Base-by-base conservation (phyloP, 208 protist species). In the Lotmaria passim region DNA sequence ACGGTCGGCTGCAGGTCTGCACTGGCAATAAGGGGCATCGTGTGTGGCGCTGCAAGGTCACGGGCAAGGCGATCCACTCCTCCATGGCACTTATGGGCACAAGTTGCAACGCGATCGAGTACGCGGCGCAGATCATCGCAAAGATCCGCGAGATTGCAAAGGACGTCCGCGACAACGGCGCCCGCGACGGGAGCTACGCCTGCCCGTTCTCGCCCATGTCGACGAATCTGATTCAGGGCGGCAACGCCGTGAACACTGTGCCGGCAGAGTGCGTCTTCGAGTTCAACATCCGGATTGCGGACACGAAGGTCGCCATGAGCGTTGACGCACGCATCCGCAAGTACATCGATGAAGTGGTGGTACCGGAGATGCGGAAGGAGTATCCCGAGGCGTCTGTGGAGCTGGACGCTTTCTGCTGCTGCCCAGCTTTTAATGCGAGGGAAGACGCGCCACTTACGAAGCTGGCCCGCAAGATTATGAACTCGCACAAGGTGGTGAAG, bases 171-270 rank as follows among this genome's bases (percentile, higher is more conserved):
- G 61, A 79, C 24, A 69, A 76, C 30, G 73, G 66, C 21, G 36
- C 56, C 7, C 72, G 48, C 11, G 63, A 75, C 34, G 47, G 58
- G 15, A 66, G 50, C 43, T 85, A 77, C 50, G n/a, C 21, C 21
- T 78, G 77, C 23, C 68, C 62, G 5, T 85, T 80, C 58, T 50
- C 63, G 0, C 69, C 66, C 58, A 62, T 79, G 61, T 66, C 68
- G 5, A 85, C 73, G 0, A 75, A 80, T 58, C 46, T 86, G 5
- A 83, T 89, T 47, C 36, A 67, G 11, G 76, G 76, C 30, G 80
- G 78, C 33, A 83, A 76, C 41, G 77, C 79, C 28, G 67, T 79
- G 24, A 86, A 86, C 63, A 89, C 83, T n/a, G 80, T 86, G 24
- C 83, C 84, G 7, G 80, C 67, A n/a, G 73, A 83, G 23, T 82